Percentiles rank a stretch among this genome's conserved stretches.
phyloP scores from a whole-genome alignment of 495 filamentous ascomycete genomes.

The Hypoxylon lienhwacheense region DNA sequence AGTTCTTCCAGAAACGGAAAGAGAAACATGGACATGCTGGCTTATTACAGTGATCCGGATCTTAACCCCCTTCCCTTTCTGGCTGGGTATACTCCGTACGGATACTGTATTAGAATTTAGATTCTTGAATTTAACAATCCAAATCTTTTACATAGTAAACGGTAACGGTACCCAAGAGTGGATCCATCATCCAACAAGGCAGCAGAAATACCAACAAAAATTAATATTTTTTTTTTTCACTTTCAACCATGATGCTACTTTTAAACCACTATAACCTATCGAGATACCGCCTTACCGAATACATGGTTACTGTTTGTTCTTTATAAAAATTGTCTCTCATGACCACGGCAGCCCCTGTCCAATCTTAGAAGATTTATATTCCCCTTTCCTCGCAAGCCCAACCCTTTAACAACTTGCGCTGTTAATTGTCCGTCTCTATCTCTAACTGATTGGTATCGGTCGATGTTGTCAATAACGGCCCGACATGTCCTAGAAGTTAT shows the following conservation, averaged over 20 bases:
- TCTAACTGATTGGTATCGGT: neutral
- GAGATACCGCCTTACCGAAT: slow-evolving; percentile 26
- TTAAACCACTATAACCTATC: slow-evolving; percentile 23
- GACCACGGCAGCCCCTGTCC: slow-evolving; percentile 10
- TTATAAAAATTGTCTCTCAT: slow-evolving; percentile 1
- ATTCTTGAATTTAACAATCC: slow-evolving; percentile 12
- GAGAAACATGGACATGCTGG: slow-evolving; percentile 11
- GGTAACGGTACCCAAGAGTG: slow-evolving; percentile 35
- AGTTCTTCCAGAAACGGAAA: slow-evolving; percentile 18
- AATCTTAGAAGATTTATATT: neutral
- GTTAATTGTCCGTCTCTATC: neutral
- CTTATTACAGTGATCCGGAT: neutral
- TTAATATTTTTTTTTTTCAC: slow-evolving; percentile 7
- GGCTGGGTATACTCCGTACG: slow-evolving; percentile 10
- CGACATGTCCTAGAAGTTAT: slow-evolving; percentile 3
- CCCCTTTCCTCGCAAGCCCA: slow-evolving; percentile 6
- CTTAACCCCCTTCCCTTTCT: neutral
- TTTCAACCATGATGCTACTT: slow-evolving; percentile 21
- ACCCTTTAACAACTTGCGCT: neutral
- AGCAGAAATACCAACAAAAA: slow-evolving; percentile 21
- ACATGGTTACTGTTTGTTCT: slow-evolving; percentile 19
- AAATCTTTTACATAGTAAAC: slow-evolving; percentile 12
- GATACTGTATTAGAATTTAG: slow-evolving; percentile 23
- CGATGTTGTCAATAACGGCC: slow-evolving; percentile 17
- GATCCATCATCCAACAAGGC: slow-evolving; percentile 19